These are phyloP conservation scores for Ophiosphaerella herpotricha DNA, from an alignment of 2,329 filamentous ascomycete genomes.

Conservation along the genomic window DNA sequence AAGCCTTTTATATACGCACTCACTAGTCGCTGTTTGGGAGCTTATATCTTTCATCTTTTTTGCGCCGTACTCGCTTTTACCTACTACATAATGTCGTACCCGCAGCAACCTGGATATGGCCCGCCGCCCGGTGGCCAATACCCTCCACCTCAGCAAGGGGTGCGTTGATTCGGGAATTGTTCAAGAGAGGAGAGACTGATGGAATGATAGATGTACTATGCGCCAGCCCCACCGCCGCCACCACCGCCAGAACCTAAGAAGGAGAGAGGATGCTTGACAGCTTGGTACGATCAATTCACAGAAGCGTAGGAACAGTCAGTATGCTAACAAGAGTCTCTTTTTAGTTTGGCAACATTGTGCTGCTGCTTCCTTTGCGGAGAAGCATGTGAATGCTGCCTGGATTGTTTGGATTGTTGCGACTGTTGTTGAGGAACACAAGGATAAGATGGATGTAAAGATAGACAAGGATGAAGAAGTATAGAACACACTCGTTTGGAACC, in stretches of 20 bases:
- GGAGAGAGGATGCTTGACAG: slow-evolving; percentile 37
- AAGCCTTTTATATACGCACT: neutral
- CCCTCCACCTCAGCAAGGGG: slow-evolving; percentile 30
- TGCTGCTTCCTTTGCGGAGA: slow-evolving; percentile 45
- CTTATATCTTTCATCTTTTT: no score
- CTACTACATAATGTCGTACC: slow-evolving; percentile 18
- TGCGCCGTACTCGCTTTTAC: slow-evolving; percentile 4
- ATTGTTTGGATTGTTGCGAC: slow-evolving; percentile 36
- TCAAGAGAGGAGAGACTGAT: no score
- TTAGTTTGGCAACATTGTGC: slow-evolving; percentile 41
- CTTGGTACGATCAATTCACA: slow-evolving; percentile 29
- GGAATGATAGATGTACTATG: slow-evolving; percentile 37
- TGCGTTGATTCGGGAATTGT: no score
- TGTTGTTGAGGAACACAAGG: slow-evolving; percentile 13
- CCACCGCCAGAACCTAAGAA: slow-evolving; percentile 35
- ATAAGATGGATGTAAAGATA: neutral
- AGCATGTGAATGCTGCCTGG: slow-evolving; percentile 43
- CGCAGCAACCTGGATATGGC: slow-evolving; percentile 20
- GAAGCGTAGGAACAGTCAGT: neutral
- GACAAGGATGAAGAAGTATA: neutral
- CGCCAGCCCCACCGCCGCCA: slow-evolving; percentile 31
- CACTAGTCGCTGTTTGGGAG: no score
- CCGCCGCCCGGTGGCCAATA: slow-evolving; percentile 22
- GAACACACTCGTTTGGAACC: neutral
- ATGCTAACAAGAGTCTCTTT: neutral